Evolutionary conservation across 2,329 filamentous ascomycete genomes (phyloP), one percentile per base, ranked within the genome.

Genomic region (Talaromyces sp.): DNA sequence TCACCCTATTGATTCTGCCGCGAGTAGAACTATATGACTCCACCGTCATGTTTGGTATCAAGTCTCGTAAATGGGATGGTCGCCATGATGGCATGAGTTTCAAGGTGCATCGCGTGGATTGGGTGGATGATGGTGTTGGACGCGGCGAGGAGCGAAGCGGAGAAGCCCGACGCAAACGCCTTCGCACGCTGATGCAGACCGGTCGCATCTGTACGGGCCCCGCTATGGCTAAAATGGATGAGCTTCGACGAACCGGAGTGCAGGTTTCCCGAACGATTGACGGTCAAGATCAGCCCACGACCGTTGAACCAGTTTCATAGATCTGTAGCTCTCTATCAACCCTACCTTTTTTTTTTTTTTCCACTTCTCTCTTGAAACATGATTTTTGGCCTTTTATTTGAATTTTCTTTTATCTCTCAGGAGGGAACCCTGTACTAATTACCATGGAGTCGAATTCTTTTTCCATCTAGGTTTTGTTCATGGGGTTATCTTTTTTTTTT

Each of bases 41-140:
- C 5, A 88, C 85, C 0, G 88, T 88, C 1, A 83, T 90, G 39
- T 91, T 89, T 65, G 93, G 93, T 3, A 83, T 99, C 51, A 86
- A 86, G 61, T 95, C 90, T 60, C 85, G 91, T 24, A 85, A 88
- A 54, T 97, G 91, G 80, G 88, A 85, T 6, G 83, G 81, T 20
- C 80, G 79, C 13, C 91, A 97, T 66, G 91, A 96, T 62, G 92
- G 92, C 2, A 83, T 96, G 70, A 96, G 91, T 69, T 97, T 90
- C 73, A 91, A 89, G 81, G 84, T 99, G 43, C 80, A 86, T 56
- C 85, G 86, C 47, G 83, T 96, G 10, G 86, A 91, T 47, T 97
- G 92, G 86, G 89, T 97, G 0, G 87, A 90, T 57, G 91, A 94
- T 80, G 57, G 82, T 75, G 51, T 76, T 53, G 65, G 75, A 64